Evolutionary conservation across 2,329 filamentous ascomycete species (phyloP).

Genomic region (Colletotrichum sp.): DNA sequence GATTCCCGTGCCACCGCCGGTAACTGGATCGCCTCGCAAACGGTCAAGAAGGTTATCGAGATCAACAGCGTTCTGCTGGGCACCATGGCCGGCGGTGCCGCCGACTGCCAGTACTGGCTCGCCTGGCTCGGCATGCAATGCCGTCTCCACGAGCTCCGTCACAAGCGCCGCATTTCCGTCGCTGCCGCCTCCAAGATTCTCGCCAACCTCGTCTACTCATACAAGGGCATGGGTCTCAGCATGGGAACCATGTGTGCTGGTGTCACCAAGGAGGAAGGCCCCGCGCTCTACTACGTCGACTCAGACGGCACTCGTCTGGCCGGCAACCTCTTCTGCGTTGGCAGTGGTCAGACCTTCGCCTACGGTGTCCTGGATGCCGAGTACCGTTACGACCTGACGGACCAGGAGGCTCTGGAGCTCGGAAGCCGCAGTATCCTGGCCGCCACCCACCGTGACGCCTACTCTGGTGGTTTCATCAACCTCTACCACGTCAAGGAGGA

Average conservation of each 20-base stretch:
- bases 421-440: constrained; percentile 92
- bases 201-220: constrained; percentile 96
- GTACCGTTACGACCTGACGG: constrained; percentile 87
- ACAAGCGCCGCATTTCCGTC: constrained; percentile 98
- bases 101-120: constrained; percentile 99
- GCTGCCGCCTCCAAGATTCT: constrained; percentile 98
- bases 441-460: constrained; percentile 97
- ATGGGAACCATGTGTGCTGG: constrained; percentile 99
- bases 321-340: constrained; percentile 97
- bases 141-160: constrained; percentile 96
- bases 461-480: constrained; percentile 98
- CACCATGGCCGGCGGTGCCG: constrained; percentile 98
- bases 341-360: constrained; percentile 97
- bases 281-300: constrained; percentile 98
- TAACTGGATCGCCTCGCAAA: constrained; percentile 99
- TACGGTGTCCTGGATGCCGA: constrained; percentile 97
- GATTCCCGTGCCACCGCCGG: constrained; percentile 97
- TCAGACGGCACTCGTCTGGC: constrained; percentile 91
- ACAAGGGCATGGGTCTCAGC: constrained; percentile 98
- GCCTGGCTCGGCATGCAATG: constrained; percentile 99
- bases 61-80: constrained; percentile 94
- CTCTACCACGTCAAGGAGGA: constrained; percentile 99
- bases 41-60: constrained; percentile 99
- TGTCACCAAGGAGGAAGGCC: constrained; percentile 93
- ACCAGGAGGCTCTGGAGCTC: constrained; percentile 88